phyloP scores from a whole-genome alignment of 805 yeast genomes.

The Komagataella phaffii region DNA sequence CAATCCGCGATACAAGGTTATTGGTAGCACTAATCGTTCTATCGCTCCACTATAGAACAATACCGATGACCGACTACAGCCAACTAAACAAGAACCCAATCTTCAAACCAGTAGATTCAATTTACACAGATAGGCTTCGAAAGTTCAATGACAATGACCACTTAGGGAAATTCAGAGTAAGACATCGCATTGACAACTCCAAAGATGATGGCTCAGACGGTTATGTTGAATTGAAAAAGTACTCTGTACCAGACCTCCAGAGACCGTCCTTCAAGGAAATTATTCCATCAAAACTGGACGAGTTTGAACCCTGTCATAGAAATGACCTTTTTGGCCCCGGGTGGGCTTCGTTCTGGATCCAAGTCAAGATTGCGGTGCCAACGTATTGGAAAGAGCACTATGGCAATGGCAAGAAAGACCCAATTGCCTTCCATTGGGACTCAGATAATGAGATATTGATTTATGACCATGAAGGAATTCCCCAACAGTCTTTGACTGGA shows the following conservation, averaged over 20 bases:
- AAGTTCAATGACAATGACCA: slow-evolving; percentile 69
- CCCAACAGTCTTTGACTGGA: slow-evolving; percentile 75
- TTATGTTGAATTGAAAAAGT: slow-evolving; percentile 45
- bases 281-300: slow-evolving; percentile 29
- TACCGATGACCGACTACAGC: slow-evolving; percentile 16
- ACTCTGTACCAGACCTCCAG: slow-evolving; percentile 58
- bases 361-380: slow-evolving; percentile 54
- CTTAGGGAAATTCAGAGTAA: slow-evolving; percentile 70
- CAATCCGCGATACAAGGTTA: background rate
- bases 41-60: background rate
- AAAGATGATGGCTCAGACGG: slow-evolving; percentile 21
- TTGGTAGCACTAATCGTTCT: background rate
- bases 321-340: slow-evolving; percentile 86
- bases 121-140: slow-evolving; percentile 59
- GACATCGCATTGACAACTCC: slow-evolving; percentile 33
- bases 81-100: slow-evolving; percentile 38
- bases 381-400: slow-evolving; percentile 26
- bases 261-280: slow-evolving; percentile 56
- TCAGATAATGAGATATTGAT: slow-evolving; percentile 77
- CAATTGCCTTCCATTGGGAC: slow-evolving; percentile 70
- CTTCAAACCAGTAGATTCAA: slow-evolving; percentile 63
- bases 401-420: slow-evolving; percentile 14
- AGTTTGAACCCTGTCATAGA: slow-evolving; percentile 43
- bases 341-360: slow-evolving; percentile 96
- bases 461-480: slow-evolving; percentile 53